Conservation (phyloP, 257 asterid genomes). For the Solanum lycopersicoides region DNA sequence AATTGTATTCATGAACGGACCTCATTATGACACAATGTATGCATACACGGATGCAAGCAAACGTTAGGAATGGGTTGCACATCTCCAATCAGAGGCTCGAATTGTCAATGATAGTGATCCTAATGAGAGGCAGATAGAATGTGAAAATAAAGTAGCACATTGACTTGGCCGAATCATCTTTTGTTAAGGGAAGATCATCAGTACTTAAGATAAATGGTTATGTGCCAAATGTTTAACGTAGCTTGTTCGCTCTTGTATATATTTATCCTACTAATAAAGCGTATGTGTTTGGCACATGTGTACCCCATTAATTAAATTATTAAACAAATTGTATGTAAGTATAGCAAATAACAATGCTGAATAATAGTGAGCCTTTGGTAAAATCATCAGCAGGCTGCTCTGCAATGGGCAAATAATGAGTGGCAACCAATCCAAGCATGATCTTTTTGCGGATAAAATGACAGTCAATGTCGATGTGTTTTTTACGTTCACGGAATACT, state of each 20-base stretch:
- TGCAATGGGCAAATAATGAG: not conserved
- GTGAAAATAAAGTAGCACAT: conserved; percentile 76
- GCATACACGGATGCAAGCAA: conserved; percentile 32
- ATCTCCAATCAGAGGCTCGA: conserved; percentile 89
- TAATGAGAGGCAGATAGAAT: conserved; percentile 61
- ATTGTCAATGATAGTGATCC: conserved; percentile 84
- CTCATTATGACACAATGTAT: conserved; percentile 52
- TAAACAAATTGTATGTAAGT: too few species aligned
- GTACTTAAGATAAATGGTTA: not conserved
- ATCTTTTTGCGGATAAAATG: not conserved
- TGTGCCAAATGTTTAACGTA: not conserved
- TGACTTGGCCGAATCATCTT: conserved; percentile 70
- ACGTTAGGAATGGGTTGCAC: conserved; percentile 78
- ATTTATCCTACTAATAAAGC: too few species aligned
- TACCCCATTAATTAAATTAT: too few species aligned
- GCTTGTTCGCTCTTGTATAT: too few species aligned
- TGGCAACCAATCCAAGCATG: not conserved
- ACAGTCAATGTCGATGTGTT: not conserved
- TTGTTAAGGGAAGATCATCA: conserved; percentile 19
- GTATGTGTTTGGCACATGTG: too few species aligned
- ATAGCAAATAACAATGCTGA: not conserved
- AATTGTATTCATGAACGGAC: conserved; percentile 51
- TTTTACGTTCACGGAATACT: not conserved
- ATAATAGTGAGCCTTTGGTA: not conserved
- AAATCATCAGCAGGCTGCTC: not conserved